These are phyloP conservation scores for Apiotrichum siamense DNA, from an alignment of 1,284 basidiomycete species.

Conservation along the genomic window DNA sequence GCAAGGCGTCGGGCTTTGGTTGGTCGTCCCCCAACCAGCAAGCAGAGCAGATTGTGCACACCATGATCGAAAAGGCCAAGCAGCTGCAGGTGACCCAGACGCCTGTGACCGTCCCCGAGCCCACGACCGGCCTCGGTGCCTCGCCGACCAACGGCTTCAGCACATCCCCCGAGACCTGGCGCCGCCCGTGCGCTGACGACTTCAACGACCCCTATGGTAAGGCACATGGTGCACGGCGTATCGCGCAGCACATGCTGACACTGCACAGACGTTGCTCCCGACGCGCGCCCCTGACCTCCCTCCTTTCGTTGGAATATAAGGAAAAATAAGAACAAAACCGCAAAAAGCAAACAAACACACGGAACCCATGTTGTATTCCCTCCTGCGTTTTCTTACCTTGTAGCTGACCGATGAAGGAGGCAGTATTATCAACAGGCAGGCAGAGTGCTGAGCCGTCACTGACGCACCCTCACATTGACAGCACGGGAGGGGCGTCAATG, in stretches of 20 bases:
- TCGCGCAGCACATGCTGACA: background rate
- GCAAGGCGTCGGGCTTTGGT: background rate
- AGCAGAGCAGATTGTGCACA: background rate
- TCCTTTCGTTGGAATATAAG: too few species aligned
- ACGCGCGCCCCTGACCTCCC: conserved; percentile 1
- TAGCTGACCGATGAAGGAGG: too few species aligned
- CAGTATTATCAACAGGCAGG: too few species aligned
- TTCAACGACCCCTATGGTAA: conserved; percentile 4
- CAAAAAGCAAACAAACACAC: too few species aligned
- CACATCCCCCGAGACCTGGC: background rate
- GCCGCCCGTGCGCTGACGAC: background rate
- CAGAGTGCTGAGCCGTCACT: too few species aligned
- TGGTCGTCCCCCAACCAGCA: background rate
- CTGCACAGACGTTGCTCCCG: background rate
- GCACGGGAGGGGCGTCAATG: too few species aligned
- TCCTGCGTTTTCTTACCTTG: too few species aligned
- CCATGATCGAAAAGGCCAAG: background rate
- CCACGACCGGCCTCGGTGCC: background rate
- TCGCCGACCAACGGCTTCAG: background rate
- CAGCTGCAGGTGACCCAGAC: background rate
- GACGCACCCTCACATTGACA: too few species aligned
- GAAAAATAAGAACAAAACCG: too few species aligned
- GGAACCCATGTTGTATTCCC: too few species aligned
- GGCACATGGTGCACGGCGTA: background rate
- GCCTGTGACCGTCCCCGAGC: background rate